Evolutionary conservation across 306 rosid genomes (phyloP).

Genomic region (Corylus heterophylla): DNA sequence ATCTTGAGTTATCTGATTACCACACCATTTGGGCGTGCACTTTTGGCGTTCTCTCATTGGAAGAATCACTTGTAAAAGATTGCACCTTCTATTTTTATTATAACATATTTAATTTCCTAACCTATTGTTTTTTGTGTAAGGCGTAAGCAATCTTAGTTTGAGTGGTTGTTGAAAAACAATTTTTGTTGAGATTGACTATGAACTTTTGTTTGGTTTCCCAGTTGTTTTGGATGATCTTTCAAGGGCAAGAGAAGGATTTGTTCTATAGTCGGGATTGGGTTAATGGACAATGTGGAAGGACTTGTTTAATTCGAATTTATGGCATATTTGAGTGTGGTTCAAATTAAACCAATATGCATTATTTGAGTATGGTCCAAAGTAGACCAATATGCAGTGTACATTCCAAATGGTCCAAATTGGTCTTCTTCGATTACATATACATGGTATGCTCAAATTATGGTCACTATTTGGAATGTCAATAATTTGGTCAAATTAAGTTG

Average conservation of each 20-base stretch:
- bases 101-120: slow-evolving; percentile 5
- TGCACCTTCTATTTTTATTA: slow-evolving; percentile 23
- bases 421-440: too few species aligned
- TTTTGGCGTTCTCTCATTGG: slow-evolving; percentile 96
- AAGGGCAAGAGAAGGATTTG: slow-evolving; percentile 99
- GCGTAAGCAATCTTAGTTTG: background rate
- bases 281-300: too few species aligned
- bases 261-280: slow-evolving; percentile 28
- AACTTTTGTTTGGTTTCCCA: slow-evolving; percentile 34
- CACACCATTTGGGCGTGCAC: slow-evolving; percentile 97
- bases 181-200: slow-evolving; percentile 2
- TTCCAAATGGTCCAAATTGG: too few species aligned
- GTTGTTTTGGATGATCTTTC: slow-evolving; percentile 96
- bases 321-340: too few species aligned
- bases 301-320: too few species aligned
- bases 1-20: slow-evolving; percentile 75
- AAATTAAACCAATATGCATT: too few species aligned
- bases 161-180: background rate
- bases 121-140: slow-evolving; percentile 11
- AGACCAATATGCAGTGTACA: too few species aligned
- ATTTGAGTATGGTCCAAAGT: too few species aligned
- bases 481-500: too few species aligned
- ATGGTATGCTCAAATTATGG: too few species aligned
- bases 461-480: too few species aligned
- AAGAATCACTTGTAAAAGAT: slow-evolving; percentile 87